Evolutionary conservation across 139 green algal species (phyloP).

Genomic region (Penium margaritaceum): DNA sequence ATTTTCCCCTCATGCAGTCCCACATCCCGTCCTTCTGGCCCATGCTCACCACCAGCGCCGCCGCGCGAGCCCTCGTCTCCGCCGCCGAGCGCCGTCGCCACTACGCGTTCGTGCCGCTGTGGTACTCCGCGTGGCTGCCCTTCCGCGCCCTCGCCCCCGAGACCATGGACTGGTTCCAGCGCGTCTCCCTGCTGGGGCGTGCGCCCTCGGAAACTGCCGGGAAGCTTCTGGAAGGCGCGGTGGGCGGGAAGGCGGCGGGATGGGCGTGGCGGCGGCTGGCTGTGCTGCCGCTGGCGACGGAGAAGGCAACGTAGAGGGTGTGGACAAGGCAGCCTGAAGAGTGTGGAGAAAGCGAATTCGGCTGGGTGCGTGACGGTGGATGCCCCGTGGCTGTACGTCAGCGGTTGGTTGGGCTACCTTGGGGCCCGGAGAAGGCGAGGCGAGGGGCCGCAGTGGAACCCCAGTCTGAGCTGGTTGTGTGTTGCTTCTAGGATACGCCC

Average conservation of each 20-base stretch:
- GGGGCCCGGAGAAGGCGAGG: too few relatives aligned
- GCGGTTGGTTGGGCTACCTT: too few relatives aligned
- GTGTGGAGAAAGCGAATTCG: too few relatives aligned
- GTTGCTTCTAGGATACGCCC: too few relatives aligned
- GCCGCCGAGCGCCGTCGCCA: background rate
- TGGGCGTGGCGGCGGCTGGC: background rate
- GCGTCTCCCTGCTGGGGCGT: conserved; percentile 21
- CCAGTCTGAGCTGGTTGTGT: too few relatives aligned
- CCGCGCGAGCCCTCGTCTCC: conserved; percentile 19
- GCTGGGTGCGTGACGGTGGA: too few relatives aligned
- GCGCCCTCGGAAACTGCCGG: background rate
- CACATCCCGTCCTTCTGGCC: conserved; percentile 33
- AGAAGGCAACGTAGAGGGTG: background rate
- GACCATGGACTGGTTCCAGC: conserved; percentile 20
- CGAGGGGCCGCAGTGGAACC: too few relatives aligned
- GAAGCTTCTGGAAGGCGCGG: background rate
- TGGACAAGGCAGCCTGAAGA: too few relatives aligned
- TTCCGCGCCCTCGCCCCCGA: conserved; percentile 37
- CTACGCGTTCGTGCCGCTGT: conserved; percentile 34
- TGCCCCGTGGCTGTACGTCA: too few relatives aligned
- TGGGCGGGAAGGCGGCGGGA: background rate
- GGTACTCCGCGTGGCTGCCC: conserved; percentile 28
- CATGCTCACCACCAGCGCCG: conserved; percentile 12
- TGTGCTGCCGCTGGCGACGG: background rate
- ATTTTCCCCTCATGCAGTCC: background rate